These are phyloP conservation scores for Vigna mungo DNA, from an alignment of 306 rosid genomes.

Conservation along the genomic window DNA sequence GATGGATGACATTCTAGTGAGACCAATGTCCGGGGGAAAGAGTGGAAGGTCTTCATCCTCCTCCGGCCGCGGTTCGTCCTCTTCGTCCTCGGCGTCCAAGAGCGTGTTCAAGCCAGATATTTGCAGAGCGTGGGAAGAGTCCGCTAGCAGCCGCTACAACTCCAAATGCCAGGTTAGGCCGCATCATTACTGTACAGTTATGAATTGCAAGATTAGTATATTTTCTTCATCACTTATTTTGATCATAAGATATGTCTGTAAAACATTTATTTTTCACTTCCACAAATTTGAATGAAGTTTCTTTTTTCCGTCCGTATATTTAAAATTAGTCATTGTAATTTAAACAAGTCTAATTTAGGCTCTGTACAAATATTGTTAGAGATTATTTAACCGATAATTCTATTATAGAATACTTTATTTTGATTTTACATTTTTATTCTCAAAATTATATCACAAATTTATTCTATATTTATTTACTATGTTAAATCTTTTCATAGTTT, in stretches of 20 bases:
- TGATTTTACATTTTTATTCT: no score
- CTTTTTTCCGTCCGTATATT: no score
- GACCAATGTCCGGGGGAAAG: constrained; percentile 44
- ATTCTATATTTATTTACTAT: no score
- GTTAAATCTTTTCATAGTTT: neutral
- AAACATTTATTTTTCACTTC: neutral
- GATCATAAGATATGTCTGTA: neutral
- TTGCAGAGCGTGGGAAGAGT: constrained; percentile 53
- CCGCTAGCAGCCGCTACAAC: constrained; percentile 50
- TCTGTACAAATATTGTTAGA: no score
- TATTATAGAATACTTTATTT: no score
- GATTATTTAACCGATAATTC: no score
- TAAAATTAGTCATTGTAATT: no score
- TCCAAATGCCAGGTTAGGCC: constrained; percentile 66
- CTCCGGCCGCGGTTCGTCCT: constrained; percentile 32
- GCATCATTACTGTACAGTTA: constrained; percentile 24
- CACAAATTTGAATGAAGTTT: neutral
- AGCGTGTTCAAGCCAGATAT: constrained; percentile 47
- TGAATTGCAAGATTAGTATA: constrained; percentile 18
- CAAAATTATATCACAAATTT: no score
- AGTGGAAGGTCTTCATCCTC: constrained; percentile 55
- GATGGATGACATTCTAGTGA: constrained; percentile 73
- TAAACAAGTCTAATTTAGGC: no score
- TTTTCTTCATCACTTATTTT: neutral
- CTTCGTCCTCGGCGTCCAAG: constrained; percentile 45